Evolutionary conservation across 228 moss, liverwort and hornwort genomes (phyloP), one percentile per base, ranked within the genome.

Genomic region (Sphagnum magellanicum): DNA sequence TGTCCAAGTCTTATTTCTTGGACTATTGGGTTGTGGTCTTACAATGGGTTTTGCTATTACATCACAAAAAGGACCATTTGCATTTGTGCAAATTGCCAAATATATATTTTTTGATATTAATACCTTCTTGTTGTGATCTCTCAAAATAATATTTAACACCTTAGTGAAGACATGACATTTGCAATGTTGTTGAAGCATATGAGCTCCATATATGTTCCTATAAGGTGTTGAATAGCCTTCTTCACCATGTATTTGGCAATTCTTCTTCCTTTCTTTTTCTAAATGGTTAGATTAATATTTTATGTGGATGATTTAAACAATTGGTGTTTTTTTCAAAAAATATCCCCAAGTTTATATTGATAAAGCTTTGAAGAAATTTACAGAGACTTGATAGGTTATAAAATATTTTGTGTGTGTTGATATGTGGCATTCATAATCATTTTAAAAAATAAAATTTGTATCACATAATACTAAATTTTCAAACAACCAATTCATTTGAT

Each of bases 301-400:
- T 61, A 87, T 83, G 55, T 76, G 74, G 14, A 89, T 76, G 62
- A 89, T 81, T 59, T 84, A 74, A 51, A 75, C 81, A 32, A 81
- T 69, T 14, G 82, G 89, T 51, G 75, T 65, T 0, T 83, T 74
- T 66, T 79, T 77, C 72, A 78, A 10, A 89, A 48, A 11, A 89
- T 72, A 55, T 89, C 89, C 51, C 87, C 87, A 7, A 89, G 53
- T 57, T 80, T 79, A 64, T 87, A 89, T 68, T 87, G 77, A 63
- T 80, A 87, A 48, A 89, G 66, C 63, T 84, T 87, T 89, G 76
- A 48, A n/a, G n/a, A n/a, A n/a, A n/a, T n/a, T n/a, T n/a, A n/a
- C n/a, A n/a, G n/a, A n/a, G n/a, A n/a, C n/a, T n/a, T n/a, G n/a
- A n/a, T n/a, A n/a, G n/a, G n/a, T n/a, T n/a, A n/a, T n/a, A n/a